These are phyloP conservation scores for Pseudogymnoascus sp. DNA, from an alignment of 2,329 filamentous ascomycete species.

Conservation along the genomic window DNA sequence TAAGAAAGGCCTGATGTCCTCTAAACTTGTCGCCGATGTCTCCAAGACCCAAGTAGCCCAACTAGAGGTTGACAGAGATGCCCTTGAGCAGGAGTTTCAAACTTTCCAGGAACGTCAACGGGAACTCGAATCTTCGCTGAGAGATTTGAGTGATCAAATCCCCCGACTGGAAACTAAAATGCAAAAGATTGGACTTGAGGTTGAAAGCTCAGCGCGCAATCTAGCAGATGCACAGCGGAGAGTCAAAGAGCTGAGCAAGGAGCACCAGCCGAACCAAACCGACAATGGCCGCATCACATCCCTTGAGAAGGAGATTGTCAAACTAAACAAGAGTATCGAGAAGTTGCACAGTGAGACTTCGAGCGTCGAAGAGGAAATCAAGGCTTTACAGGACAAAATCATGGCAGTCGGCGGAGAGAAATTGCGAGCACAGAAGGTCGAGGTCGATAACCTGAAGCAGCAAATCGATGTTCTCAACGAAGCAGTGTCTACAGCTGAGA, in stretches of 20 bases:
- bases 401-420: conserved; percentile 97
- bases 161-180: conserved; percentile 81
- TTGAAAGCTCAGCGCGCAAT: conserved; percentile 79
- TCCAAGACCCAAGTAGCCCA: conserved; percentile 82
- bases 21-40: conserved; percentile 80
- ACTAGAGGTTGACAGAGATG: conserved; percentile 78
- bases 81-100: conserved; percentile 71
- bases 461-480: conserved; percentile 75
- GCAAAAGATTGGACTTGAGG: conserved; percentile 81
- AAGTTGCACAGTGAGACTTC: conserved; percentile 77
- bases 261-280: conserved; percentile 69
- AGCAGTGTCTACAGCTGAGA: conserved; percentile 75
- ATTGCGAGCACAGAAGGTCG: conserved; percentile 79
- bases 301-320: conserved; percentile 69
- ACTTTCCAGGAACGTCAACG: conserved; percentile 78
- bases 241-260: conserved; percentile 72
- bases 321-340: conserved; percentile 67
- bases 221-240: conserved; percentile 75
- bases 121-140: conserved; percentile 65
- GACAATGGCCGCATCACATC: conserved; percentile 66
- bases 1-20: conserved; percentile 91
- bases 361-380: conserved; percentile 87
- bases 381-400: conserved; percentile 86
- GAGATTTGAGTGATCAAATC: conserved; percentile 65
- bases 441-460: conserved; percentile 80